Percentiles rank a stretch among this genome's conserved stretches.
Conservation (phyloP, 495 filamentous ascomycete species). For the Aspergillus olivimuriae region DNA sequence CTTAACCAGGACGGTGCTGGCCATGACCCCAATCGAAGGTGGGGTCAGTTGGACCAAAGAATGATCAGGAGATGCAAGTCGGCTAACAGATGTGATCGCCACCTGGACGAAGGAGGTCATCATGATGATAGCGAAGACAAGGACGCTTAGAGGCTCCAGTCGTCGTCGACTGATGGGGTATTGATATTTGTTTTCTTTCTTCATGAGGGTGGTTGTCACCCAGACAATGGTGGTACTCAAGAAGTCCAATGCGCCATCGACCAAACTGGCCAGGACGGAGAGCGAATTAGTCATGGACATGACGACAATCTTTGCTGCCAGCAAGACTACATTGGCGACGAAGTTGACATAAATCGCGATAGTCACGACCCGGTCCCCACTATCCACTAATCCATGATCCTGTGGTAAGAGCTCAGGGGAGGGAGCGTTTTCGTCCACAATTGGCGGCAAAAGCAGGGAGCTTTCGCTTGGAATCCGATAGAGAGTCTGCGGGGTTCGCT, state of each 20-base stretch:
- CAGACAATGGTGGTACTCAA: conserved; percentile 81
- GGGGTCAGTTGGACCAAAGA: conserved; percentile 63
- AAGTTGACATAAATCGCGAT: conserved; percentile 84
- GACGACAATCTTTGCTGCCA: conserved; percentile 75
- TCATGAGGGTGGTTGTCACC: conserved; percentile 70
- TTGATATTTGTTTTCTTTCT: conserved; percentile 65
- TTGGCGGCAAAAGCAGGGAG: conserved; percentile 50
- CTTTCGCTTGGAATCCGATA: conserved; percentile 70
- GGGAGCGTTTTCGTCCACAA: conserved; percentile 26
- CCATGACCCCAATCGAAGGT: conserved; percentile 78
- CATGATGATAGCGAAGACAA: conserved; percentile 80
- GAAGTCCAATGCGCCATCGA: conserved; percentile 85
- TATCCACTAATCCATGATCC: conserved; percentile 51
- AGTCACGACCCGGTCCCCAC: conserved; percentile 59
- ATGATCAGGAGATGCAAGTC: conserved; percentile 58
- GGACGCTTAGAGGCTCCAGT: conserved; percentile 72
- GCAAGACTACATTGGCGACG: conserved; percentile 70
- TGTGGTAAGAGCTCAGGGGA: conserved; percentile 33
- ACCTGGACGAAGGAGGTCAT: conserved; percentile 87
- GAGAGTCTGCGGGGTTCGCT: conserved; percentile 73
- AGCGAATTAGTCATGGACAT: conserved; percentile 74
- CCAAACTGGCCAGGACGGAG: conserved; percentile 81
- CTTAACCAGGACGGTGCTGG: conserved; percentile 75
- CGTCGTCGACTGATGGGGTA: conserved; percentile 77
- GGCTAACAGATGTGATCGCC: conserved; percentile 60